Evolutionary conservation across 139 green algal species (phyloP).

Genomic region (Haematococcus lacustris): DNA sequence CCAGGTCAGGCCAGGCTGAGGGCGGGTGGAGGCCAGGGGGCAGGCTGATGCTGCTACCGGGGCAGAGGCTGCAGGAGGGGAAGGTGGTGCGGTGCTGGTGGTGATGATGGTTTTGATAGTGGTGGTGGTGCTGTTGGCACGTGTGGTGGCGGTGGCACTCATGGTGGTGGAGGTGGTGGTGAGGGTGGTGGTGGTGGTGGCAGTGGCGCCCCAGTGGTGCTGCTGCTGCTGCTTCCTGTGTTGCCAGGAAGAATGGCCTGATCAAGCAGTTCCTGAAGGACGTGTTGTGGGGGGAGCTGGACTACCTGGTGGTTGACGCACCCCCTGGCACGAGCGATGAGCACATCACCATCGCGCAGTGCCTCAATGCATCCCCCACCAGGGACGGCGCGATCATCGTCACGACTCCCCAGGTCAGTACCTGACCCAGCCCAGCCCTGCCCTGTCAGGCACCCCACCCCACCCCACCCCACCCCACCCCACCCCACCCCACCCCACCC

Average conservation of each 20-base stretch:
- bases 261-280: constrained; percentile 97
- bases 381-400: constrained; percentile 37
- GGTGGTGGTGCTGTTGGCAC: no score
- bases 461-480: not conserved
- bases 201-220: no score
- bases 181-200: no score
- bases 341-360: constrained; percentile 95
- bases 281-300: constrained; percentile 88
- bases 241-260: constrained; percentile 90
- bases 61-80: no score
- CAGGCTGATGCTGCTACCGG: no score
- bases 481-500: not conserved
- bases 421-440: not conserved
- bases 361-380: constrained; percentile 29
- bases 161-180: no score
- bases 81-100: no score
- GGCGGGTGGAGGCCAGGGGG: no score
- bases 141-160: no score
- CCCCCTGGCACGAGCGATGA: constrained; percentile 93
- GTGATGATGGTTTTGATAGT: no score
- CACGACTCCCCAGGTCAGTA: constrained; percentile 37
- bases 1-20: constrained; percentile 43
- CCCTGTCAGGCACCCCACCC: no score
- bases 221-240: no score
- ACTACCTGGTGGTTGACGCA: constrained; percentile 96